Evolutionary conservation across 2,329 filamentous ascomycete species (phyloP), one percentile per base, ranked within the genome.

Genomic region (Ophiostoma ulmi): DNA sequence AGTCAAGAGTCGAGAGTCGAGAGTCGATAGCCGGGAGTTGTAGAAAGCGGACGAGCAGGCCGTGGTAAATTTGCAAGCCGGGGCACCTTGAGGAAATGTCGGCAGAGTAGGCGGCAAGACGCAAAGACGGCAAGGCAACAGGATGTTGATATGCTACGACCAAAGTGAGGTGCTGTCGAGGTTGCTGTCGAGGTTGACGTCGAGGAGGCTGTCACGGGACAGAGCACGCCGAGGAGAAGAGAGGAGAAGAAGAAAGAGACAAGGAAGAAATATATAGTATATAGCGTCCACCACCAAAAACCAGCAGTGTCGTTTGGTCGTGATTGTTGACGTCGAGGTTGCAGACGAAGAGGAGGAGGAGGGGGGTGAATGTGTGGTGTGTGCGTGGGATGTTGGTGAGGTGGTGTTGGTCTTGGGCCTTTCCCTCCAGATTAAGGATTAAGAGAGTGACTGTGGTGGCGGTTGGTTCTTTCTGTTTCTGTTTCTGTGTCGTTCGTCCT

Each of bases 381-480:
- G 44, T 48, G 44, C 44, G 44, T 48, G 44, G 44, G 44, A 48
- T 20, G 44, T 48, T 48, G 20, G 44, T 20, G 7, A 26, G 52
- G 52, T 58, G 52, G 52, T 58, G 22, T 58, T 26, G 52, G 52
- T 26, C 52, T 58, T 58, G 52, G 52, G 44, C 17, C 44, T 48
- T 20, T 48, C 44, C 38, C 44, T 48, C 44, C 44, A 48, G 44
- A 48, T 48, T 48, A 8, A 31, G 44, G 44, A 48, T 48, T 31
- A 31, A 31, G 31, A 44, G 39, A 31, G 52, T 14, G n/a, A 17
- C 22, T n/a, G 70, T 69, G 67, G 39, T 71, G 41, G 58, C 58
- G 70, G 67, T 58, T 69, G 58, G 36, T 22, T 26, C 22, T 41
- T 63, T 70, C 61, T 70, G 52, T 20, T 65, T 36, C 35, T n/a